Conservation (phyloP, 176 grass and related monocot genomes). For the Leersia perrieri region DNA sequence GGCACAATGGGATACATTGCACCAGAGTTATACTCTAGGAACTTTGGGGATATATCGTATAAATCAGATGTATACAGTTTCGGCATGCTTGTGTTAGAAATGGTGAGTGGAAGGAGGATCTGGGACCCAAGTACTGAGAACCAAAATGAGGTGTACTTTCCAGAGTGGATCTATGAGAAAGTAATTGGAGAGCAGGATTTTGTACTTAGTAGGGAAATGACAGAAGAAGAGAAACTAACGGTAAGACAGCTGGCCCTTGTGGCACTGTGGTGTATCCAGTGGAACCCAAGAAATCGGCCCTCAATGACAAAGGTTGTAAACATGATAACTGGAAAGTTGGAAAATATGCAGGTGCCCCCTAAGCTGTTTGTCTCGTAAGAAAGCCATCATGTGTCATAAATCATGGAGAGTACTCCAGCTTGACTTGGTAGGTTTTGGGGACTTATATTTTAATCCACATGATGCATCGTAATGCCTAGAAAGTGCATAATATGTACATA, state of each 20-base stretch:
- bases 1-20: slow-evolving; percentile 42
- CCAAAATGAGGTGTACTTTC: slow-evolving; percentile 40
- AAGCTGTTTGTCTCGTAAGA: slow-evolving; percentile 38
- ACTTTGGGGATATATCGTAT: slow-evolving; percentile 26
- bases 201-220: slow-evolving; percentile 11
- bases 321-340: slow-evolving; percentile 42
- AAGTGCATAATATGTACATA: no score
- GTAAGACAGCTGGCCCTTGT: slow-evolving; percentile 40
- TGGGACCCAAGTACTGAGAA: slow-evolving; percentile 29
- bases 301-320: slow-evolving; percentile 54
- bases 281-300: slow-evolving; percentile 50
- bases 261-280: slow-evolving; percentile 62
- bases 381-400: background rate
- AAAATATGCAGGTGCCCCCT: slow-evolving; percentile 46
- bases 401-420: background rate
- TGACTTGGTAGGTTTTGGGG: background rate
- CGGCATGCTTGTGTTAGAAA: slow-evolving; percentile 43
- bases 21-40: slow-evolving; percentile 24
- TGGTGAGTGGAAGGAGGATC: slow-evolving; percentile 56
- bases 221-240: slow-evolving; percentile 20
- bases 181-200: slow-evolving; percentile 23
- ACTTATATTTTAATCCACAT: no score
- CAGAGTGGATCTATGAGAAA: slow-evolving; percentile 40
- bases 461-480: background rate
- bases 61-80: slow-evolving; percentile 49